A percentile compares a stretch with the other conserved stretches of the same genome.
Conservation (phyloP, 78 protist genomes). For the Goniomonas avonlea region DNA sequence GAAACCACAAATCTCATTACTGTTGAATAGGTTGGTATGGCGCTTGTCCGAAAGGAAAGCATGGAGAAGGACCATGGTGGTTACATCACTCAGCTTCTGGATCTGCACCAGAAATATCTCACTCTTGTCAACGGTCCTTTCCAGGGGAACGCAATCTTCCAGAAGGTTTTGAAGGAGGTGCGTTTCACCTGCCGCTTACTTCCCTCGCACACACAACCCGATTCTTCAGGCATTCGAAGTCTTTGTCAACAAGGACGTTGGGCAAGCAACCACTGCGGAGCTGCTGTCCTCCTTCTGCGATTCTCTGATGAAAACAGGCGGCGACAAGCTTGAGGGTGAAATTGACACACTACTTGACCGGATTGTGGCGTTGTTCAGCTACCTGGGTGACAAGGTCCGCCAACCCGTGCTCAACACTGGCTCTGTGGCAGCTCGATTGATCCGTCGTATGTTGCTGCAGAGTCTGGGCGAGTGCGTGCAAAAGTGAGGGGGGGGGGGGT, state of each 20-base stretch:
- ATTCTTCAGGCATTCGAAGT: slow-evolving; percentile 32
- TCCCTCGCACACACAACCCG: not conserved
- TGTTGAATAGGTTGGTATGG: not conserved
- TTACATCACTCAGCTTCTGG: slow-evolving; percentile 9
- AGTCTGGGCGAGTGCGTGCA: not conserved
- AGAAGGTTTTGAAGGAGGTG: slow-evolving; percentile 14
- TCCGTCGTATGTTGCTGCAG: not conserved
- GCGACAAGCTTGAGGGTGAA: slow-evolving; percentile 24
- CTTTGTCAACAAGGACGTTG: slow-evolving; percentile 37
- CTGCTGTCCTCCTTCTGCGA: slow-evolving; percentile 33
- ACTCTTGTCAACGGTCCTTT: slow-evolving; percentile 28
- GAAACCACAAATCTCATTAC: not conserved
- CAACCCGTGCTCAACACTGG: not conserved
- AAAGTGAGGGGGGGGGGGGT: not conserved
- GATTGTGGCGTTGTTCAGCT: slow-evolving; percentile 35
- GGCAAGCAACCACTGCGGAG: slow-evolving; percentile 25
- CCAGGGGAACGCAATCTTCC: slow-evolving; percentile 23
- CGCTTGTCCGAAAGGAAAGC: not conserved
- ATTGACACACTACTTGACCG: slow-evolving; percentile 3
- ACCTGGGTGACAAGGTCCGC: slow-evolving; percentile 26
- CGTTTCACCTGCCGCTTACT: too few relatives aligned
- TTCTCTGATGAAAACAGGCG: slow-evolving; percentile 23
- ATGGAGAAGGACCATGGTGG: not conserved
- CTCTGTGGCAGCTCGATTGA: too few relatives aligned
- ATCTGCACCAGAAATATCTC: slow-evolving; percentile 25